Evolutionary conservation across 208 protist species (phyloP).

Genomic region (Endotrypanum monterogeii): DNA sequence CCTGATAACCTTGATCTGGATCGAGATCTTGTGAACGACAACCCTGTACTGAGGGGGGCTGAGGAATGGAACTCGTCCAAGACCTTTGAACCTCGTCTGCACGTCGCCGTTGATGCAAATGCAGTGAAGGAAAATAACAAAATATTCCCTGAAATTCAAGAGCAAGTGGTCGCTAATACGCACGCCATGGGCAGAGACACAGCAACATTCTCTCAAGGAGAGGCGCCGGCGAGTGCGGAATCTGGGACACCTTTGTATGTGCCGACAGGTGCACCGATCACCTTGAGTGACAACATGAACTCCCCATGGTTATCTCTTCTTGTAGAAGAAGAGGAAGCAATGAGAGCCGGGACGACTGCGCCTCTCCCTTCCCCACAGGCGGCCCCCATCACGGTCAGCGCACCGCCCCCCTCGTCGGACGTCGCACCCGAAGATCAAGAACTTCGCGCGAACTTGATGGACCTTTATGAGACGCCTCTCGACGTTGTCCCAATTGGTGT

Average conservation of each 20-base stretch:
- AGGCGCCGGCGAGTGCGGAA: neutral
- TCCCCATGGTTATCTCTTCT: constrained; percentile 62
- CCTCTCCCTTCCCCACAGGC: neutral
- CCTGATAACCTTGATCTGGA: constrained; percentile 46
- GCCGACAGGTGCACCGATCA: neutral
- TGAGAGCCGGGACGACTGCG: neutral
- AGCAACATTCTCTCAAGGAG: neutral
- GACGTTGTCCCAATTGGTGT: constrained; percentile 72
- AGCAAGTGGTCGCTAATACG: neutral
- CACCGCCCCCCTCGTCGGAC: neutral
- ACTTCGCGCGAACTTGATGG: constrained; percentile 42
- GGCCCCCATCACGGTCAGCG: neutral
- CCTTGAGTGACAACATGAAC: neutral
- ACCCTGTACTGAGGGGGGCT: constrained; percentile 30
- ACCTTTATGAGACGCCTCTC: constrained; percentile 71
- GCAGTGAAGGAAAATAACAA: neutral
- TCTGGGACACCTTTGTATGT: neutral
- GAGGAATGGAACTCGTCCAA: neutral
- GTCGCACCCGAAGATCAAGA: constrained; percentile 7
- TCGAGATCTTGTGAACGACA: constrained; percentile 69
- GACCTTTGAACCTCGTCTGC: constrained; percentile 13
- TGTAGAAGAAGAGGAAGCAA: constrained; percentile 25
- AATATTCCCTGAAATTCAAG: neutral
- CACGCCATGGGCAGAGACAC: neutral
- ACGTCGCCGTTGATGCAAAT: neutral